Conservation (phyloP, 1,139 yeast genomes). For the Hyphopichia burtonii region DNA sequence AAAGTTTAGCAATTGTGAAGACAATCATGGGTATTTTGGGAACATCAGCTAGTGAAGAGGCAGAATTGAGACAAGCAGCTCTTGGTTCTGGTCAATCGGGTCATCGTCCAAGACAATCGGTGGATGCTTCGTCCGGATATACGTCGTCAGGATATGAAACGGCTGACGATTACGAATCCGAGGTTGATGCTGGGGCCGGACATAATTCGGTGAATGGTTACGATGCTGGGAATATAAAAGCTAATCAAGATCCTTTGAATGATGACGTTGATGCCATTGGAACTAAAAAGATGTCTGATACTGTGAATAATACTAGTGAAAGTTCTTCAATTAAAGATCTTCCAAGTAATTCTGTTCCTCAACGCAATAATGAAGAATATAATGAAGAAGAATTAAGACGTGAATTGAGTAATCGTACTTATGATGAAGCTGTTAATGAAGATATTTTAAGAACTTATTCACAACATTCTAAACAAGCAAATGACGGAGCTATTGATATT, state of each 20-base stretch:
- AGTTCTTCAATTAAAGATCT: background rate
- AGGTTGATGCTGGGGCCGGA: background rate
- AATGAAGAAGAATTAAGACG: conserved; percentile 21
- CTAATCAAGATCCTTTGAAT: background rate
- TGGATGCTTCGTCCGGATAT: conserved; percentile 5
- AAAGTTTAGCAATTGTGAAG: background rate
- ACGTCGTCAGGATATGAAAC: conserved; percentile 29
- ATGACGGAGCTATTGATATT: conserved; percentile 30
- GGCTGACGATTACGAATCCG: conserved; percentile 26
- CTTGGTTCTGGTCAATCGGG: conserved; percentile 6
- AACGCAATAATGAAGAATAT: background rate
- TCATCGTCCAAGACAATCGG: conserved; percentile 12
- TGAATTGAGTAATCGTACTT: conserved; percentile 15
- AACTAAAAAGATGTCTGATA: too few species aligned
- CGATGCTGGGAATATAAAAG: conserved; percentile 1
- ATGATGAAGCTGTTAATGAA: conserved; percentile 13
- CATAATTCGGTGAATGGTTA: background rate
- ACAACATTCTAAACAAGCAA: conserved; percentile 4
- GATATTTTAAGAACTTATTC: conserved; percentile 3
- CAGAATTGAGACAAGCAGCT: conserved; percentile 36
- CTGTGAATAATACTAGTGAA: background rate
- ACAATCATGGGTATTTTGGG: conserved; percentile 31
- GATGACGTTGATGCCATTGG: too few species aligned
- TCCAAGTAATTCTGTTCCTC: background rate
- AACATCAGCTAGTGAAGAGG: conserved; percentile 36